Conservation (phyloP, 2,329 filamentous ascomycete species). For the Aspergillus sp. region DNA sequence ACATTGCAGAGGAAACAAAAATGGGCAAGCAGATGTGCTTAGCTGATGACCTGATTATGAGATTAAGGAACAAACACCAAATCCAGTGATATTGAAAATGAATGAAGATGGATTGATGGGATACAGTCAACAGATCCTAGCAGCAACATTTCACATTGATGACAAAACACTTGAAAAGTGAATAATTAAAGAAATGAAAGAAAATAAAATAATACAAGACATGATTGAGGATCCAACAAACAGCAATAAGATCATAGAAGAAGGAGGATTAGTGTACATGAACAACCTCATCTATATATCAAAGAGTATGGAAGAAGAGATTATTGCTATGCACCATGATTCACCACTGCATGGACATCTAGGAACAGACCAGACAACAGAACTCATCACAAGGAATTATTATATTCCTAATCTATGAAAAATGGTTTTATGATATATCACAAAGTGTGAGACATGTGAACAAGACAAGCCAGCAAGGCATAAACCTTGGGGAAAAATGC, state of each 20-base stretch:
- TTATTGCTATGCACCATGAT: neutral
- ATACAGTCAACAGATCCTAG: neutral
- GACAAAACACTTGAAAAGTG: neutral
- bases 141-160: neutral
- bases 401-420: neutral
- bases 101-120: too few relatives aligned
- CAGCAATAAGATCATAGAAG: neutral
- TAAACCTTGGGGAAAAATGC: neutral
- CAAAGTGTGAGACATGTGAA: neutral
- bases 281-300: neutral
- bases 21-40: too few relatives aligned
- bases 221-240: neutral
- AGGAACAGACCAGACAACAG: neutral
- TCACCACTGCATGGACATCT: neutral
- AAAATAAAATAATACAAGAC: neutral
- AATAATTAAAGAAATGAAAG: neutral
- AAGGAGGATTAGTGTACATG: neutral
- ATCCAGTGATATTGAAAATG: too few relatives aligned
- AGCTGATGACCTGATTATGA: too few relatives aligned
- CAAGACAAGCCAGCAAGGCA: neutral
- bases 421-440: neutral
- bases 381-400: neutral
- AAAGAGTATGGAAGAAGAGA: neutral
- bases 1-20: too few relatives aligned
- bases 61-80: too few relatives aligned